These are phyloP conservation scores for Tillandsia leiboldiana DNA, from an alignment of 176 grass and related monocot species.

Conservation along the genomic window DNA sequence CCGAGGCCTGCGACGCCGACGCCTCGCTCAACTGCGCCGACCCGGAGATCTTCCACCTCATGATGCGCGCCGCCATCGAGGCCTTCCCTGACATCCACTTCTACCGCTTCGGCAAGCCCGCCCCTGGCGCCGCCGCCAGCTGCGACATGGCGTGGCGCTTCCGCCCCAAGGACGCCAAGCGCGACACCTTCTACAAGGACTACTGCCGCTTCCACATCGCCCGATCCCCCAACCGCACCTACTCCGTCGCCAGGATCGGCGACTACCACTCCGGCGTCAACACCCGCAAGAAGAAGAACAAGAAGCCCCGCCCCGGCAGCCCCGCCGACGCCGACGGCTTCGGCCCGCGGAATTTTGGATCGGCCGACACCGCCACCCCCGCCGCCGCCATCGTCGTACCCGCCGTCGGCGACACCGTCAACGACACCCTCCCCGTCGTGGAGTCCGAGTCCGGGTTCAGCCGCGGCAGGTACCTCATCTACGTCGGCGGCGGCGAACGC, in stretches of 20 bases:
- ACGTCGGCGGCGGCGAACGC: slow-evolving; percentile 54
- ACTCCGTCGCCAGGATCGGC: slow-evolving; percentile 50
- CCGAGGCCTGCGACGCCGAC: slow-evolving; percentile 22
- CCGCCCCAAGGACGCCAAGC: slow-evolving; percentile 25
- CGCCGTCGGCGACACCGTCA: slow-evolving; percentile 18
- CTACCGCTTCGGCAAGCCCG: slow-evolving; percentile 54
- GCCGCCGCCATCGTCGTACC: slow-evolving; percentile 5
- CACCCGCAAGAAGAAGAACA: slow-evolving; percentile 43
- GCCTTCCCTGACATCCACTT: slow-evolving; percentile 61
- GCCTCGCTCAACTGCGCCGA: slow-evolving; percentile 44
- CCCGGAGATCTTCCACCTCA: slow-evolving; percentile 49
- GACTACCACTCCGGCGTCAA: slow-evolving; percentile 54
- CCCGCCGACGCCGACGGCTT: not conserved
- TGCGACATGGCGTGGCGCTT: slow-evolving; percentile 80
- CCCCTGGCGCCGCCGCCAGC: slow-evolving; percentile 23
- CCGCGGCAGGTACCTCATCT: slow-evolving; percentile 42
- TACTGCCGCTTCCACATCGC: slow-evolving; percentile 64
- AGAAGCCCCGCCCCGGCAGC: not conserved
- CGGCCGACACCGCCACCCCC: slow-evolving; percentile 18
- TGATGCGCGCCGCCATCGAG: slow-evolving; percentile 54
- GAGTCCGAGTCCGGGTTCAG: slow-evolving; percentile 41
- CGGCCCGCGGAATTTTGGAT: not conserved
- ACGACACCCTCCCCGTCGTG: slow-evolving; percentile 19
- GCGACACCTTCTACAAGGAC: slow-evolving; percentile 44
- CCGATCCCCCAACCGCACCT: too few species aligned